Evolutionary conservation across 2,329 filamentous ascomycete genomes (phyloP).

Genomic region (Gaeumannomyces tritici): DNA sequence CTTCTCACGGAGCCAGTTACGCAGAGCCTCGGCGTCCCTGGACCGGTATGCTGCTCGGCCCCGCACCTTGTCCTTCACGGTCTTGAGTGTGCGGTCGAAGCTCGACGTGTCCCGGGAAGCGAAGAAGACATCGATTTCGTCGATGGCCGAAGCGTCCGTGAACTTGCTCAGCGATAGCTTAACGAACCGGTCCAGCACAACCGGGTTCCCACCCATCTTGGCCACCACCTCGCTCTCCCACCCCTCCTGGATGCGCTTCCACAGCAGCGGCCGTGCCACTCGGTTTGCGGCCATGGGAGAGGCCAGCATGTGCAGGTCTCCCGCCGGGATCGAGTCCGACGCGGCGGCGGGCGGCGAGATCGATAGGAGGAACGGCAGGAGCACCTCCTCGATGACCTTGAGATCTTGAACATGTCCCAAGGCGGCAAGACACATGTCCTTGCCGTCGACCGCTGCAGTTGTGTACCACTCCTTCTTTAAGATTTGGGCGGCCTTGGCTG

Average conservation of each 20-base stretch:
- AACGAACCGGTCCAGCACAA: constrained; percentile 84
- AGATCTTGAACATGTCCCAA: constrained; percentile 65
- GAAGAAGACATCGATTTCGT: constrained; percentile 81
- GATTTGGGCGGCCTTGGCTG: constrained; percentile 58
- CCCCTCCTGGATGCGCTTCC: constrained; percentile 77
- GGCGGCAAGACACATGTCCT: constrained; percentile 71
- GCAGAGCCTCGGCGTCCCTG: constrained; percentile 62
- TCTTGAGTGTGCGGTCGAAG: constrained; percentile 78
- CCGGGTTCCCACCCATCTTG: constrained; percentile 67
- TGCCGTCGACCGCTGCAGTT: constrained; percentile 81
- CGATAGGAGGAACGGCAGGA: constrained; percentile 71
- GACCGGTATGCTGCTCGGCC: constrained; percentile 74
- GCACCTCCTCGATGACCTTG: constrained; percentile 56
- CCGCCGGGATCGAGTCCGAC: constrained; percentile 63
- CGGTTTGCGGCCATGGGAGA: constrained; percentile 63
- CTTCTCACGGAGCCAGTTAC: constrained; percentile 55
- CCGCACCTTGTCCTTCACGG: constrained; percentile 77
- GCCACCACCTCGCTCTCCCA: constrained; percentile 62
- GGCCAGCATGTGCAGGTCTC: constrained; percentile 82
- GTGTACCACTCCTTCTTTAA: constrained; percentile 79
- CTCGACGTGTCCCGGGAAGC: constrained; percentile 72
- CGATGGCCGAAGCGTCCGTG: constrained; percentile 55
- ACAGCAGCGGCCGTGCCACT: constrained; percentile 63
- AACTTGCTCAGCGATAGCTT: constrained; percentile 71
- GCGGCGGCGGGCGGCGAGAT: constrained; percentile 17